These are phyloP conservation scores for Byssochlamys sp. DNA, from an alignment of 2,329 filamentous ascomycete genomes.

Conservation along the genomic window DNA sequence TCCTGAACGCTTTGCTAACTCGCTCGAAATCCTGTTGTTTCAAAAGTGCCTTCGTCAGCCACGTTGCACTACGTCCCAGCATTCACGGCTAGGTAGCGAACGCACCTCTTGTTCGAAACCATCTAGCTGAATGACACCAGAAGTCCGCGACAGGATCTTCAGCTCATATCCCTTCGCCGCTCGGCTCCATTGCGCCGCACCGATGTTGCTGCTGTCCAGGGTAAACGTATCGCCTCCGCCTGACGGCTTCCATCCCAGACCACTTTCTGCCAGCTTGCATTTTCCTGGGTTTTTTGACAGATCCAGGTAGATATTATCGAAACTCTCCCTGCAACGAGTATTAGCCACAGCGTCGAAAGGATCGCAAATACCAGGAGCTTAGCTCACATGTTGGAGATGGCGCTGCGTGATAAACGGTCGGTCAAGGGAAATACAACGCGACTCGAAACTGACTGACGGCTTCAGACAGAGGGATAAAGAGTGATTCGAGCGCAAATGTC, in stretches of 20 bases:
- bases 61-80: not conserved
- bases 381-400: slow-evolving; percentile 27
- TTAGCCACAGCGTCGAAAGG: slow-evolving; percentile 5
- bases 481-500: not conserved
- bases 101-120: slow-evolving; percentile 77
- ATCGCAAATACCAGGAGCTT: slow-evolving; percentile 1
- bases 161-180: slow-evolving; percentile 87
- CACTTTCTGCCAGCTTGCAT: slow-evolving; percentile 88
- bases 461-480: not conserved
- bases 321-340: slow-evolving; percentile 60
- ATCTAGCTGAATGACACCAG: slow-evolving; percentile 83
- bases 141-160: slow-evolving; percentile 76
- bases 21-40: slow-evolving; percentile 73
- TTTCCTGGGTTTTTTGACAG: slow-evolving; percentile 85
- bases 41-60: not conserved
- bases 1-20: slow-evolving; percentile 85
- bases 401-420: slow-evolving; percentile 2
- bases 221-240: slow-evolving; percentile 87
- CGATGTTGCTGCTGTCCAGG: slow-evolving; percentile 76
- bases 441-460: not conserved
- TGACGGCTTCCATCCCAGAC: slow-evolving; percentile 87
- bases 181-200: slow-evolving; percentile 84
- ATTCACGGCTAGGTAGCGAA: slow-evolving; percentile 3
- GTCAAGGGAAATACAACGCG: not conserved
- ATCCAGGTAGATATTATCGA: slow-evolving; percentile 94